phyloP scores from a whole-genome alignment of 75 land plant species.

The Cupressus sempervirens region DNA sequence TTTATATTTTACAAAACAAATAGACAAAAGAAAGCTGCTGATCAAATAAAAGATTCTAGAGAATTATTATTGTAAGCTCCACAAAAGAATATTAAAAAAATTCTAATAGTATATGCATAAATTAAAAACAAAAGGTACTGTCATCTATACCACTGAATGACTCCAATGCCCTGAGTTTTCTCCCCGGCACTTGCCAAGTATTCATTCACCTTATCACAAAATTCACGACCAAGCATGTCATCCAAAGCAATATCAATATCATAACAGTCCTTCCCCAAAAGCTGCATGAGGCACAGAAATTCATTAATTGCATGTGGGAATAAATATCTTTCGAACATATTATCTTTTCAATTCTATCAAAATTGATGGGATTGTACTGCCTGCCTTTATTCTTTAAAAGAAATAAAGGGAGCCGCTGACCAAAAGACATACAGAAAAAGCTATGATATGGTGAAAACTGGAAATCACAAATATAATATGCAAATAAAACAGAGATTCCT shows the following conservation, averaged over 20 bases:
- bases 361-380: no score
- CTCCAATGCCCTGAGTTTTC: slow-evolving; percentile 48
- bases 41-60: background rate
- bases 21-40: background rate
- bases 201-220: slow-evolving; percentile 83
- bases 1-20: background rate
- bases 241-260: slow-evolving; percentile 98
- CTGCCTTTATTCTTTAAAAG: no score
- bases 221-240: slow-evolving; percentile 82
- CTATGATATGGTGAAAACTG: no score
- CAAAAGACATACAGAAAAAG: no score
- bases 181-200: slow-evolving; percentile 58
- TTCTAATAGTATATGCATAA: background rate
- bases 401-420: no score
- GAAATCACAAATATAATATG: no score
- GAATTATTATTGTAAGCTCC: background rate
- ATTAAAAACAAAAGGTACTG: background rate
- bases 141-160: slow-evolving; percentile 57
- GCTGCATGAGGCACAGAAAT: slow-evolving; percentile 44
- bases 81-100: background rate
- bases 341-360: background rate
- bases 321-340: background rate
- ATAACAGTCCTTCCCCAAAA: slow-evolving; percentile 79
- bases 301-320: background rate
- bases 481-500: no score